These are phyloP conservation scores for Phoma sp. DNA, from an alignment of 2,329 filamentous ascomycete genomes.

Conservation along the genomic window DNA sequence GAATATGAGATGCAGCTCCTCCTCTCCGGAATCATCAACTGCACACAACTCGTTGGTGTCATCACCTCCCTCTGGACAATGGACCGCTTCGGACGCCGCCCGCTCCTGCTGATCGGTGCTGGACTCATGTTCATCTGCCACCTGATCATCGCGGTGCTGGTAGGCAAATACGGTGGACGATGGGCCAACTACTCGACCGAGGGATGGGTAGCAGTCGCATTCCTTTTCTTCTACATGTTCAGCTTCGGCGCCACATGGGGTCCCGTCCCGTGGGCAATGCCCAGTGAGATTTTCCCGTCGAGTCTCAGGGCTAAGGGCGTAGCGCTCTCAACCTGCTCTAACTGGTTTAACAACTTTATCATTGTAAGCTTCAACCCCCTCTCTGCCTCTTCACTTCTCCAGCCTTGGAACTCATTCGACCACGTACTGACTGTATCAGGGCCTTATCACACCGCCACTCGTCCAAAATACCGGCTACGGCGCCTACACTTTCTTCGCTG, in stretches of 20 bases:
- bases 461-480: slow-evolving; percentile 64
- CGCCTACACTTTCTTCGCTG: slow-evolving; percentile 49
- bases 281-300: slow-evolving; percentile 69
- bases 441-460: slow-evolving; percentile 70
- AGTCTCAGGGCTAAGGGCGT: slow-evolving; percentile 70
- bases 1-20: slow-evolving; percentile 62
- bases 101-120: slow-evolving; percentile 53
- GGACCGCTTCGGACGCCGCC: slow-evolving; percentile 52
- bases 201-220: slow-evolving; percentile 65
- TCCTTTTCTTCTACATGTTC: slow-evolving; percentile 69
- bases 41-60: slow-evolving; percentile 52
- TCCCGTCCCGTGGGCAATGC: slow-evolving; percentile 58
- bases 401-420: neutral
- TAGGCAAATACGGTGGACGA: slow-evolving; percentile 60
- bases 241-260: slow-evolving; percentile 68
- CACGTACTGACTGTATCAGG: slow-evolving; percentile 54
- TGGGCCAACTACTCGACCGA: slow-evolving; percentile 60
- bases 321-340: slow-evolving; percentile 67
- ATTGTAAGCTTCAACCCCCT: slow-evolving; percentile 47
- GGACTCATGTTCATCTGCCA: slow-evolving; percentile 59
- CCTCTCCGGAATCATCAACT: slow-evolving; percentile 71
- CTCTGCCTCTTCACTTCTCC: neutral
- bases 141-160: slow-evolving; percentile 63
- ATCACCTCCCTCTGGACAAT: slow-evolving; percentile 53
- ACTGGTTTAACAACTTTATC: slow-evolving; percentile 71